These are phyloP conservation scores for Naganishia onofrii DNA, from an alignment of 768 basidiomycete species.

Conservation along the genomic window DNA sequence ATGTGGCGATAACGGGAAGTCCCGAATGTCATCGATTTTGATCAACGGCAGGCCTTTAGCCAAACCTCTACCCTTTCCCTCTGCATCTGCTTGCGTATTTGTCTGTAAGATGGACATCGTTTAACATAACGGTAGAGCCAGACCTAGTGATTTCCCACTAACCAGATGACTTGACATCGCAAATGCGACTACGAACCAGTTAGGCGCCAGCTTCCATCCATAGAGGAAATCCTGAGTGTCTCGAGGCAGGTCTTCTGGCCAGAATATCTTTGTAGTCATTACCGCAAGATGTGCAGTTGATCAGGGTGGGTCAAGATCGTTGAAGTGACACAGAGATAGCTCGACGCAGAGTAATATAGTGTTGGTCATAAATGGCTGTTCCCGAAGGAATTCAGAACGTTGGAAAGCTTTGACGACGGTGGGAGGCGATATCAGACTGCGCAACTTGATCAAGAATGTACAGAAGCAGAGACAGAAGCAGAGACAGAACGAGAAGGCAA, in stretches of 20 bases:
- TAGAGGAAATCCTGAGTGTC: not conserved
- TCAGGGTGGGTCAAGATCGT: not conserved
- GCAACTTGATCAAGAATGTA: no score
- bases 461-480: no score
- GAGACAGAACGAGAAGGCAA: no score
- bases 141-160: not conserved
- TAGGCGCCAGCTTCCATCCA: slow-evolving; percentile 19
- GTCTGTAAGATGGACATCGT: not conserved
- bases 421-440: no score
- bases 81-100: not conserved
- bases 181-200: slow-evolving; percentile 12
- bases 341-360: not conserved
- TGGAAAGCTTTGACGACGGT: no score
- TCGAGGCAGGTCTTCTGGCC: slow-evolving; percentile 5
- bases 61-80: not conserved
- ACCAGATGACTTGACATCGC: not conserved
- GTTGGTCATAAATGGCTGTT: slow-evolving; percentile 9
- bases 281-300: not conserved
- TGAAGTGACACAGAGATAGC: not conserved
- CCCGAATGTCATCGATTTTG: not conserved
- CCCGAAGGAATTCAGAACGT: no score
- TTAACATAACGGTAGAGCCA: not conserved
- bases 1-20: not conserved
- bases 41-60: not conserved
- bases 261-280: slow-evolving; percentile 8